Evolutionary conservation across 257 asterid genomes (phyloP).

Genomic region (Jacaranda mimosifolia): DNA sequence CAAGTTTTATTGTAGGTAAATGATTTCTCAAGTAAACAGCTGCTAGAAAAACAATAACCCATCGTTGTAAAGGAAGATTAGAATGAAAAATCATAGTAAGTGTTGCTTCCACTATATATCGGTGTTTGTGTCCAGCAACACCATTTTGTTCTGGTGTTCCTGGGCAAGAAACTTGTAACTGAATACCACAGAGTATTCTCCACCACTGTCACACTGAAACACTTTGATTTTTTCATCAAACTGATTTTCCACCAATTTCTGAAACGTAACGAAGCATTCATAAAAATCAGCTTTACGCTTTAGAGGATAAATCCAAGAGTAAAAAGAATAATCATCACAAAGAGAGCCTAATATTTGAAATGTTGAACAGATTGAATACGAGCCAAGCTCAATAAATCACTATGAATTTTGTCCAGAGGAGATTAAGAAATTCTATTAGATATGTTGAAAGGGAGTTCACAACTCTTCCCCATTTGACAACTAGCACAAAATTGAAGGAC

Average conservation of each 20-base stretch:
- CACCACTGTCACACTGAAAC: conserved; percentile 9
- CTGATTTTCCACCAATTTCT: not conserved
- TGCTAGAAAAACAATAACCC: conserved; percentile 8
- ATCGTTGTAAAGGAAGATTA: not conserved
- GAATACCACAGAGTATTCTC: conserved; percentile 1
- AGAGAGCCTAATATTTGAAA: not conserved
- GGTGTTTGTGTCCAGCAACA: not conserved
- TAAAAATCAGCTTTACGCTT: not conserved
- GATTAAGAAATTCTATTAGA: not conserved
- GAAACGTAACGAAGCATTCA: not conserved
- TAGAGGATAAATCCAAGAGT: not conserved
- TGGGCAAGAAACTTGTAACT: not conserved
- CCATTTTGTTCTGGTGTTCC: conserved; percentile 19
- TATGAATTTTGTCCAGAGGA: conserved; percentile 3
- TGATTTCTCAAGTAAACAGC: not conserved
- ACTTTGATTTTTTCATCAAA: not conserved
- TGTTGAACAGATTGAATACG: conserved; percentile 10
- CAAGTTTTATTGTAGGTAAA: not conserved
- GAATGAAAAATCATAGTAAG: conserved; percentile 16
- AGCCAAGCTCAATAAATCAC: conserved; percentile 26
- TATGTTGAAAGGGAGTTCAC: not conserved
- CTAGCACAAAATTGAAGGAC: too few species aligned
- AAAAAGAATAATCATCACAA: not conserved
- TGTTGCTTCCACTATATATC: not conserved
- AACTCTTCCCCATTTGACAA: conserved; percentile 10